These are phyloP conservation scores for Trichoderma koningii DNA, from an alignment of 2,329 filamentous ascomycete species.

Conservation along the genomic window DNA sequence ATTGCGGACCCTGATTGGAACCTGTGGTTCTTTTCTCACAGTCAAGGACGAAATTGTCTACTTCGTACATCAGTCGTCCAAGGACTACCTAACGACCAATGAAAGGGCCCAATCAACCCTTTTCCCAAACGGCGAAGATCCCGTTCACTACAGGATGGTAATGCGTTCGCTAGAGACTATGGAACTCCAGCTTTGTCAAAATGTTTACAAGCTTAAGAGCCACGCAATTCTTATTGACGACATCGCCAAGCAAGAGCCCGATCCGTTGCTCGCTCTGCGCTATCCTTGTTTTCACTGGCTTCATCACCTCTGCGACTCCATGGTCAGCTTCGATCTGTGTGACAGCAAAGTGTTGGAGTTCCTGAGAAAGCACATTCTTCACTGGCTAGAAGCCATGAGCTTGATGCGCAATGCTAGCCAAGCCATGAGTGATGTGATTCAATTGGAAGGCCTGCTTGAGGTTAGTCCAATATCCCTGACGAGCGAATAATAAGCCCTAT, in stretches of 20 bases:
- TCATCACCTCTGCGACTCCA: slow-evolving; percentile 27
- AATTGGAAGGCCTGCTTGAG: slow-evolving; percentile 23
- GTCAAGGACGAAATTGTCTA: slow-evolving; percentile 37
- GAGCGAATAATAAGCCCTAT: neutral
- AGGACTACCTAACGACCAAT: slow-evolving; percentile 43
- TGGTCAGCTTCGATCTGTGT: neutral
- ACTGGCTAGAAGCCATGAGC: slow-evolving; percentile 49
- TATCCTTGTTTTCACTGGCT: slow-evolving; percentile 35
- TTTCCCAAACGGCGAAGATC: neutral
- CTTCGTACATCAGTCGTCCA: slow-evolving; percentile 48
- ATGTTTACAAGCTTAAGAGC: slow-evolving; percentile 36
- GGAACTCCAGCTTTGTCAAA: slow-evolving; percentile 8
- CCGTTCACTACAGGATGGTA: neutral
- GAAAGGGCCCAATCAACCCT: slow-evolving; percentile 27
- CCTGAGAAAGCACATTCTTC: slow-evolving; percentile 38
- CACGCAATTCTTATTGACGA: slow-evolving; percentile 15
- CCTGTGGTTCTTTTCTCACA: slow-evolving; percentile 46
- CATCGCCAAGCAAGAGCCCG: slow-evolving; percentile 26
- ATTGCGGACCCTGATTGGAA: neutral
- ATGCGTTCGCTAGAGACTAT: slow-evolving; percentile 13
- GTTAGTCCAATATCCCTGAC: neutral
- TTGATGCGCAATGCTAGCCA: slow-evolving; percentile 35
- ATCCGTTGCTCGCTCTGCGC: slow-evolving; percentile 23
- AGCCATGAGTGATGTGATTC: slow-evolving; percentile 27
- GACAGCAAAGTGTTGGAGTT: slow-evolving; percentile 25